These are phyloP conservation scores for Kazachstania martiniae DNA, from an alignment of 805 yeast species.

Conservation along the genomic window DNA sequence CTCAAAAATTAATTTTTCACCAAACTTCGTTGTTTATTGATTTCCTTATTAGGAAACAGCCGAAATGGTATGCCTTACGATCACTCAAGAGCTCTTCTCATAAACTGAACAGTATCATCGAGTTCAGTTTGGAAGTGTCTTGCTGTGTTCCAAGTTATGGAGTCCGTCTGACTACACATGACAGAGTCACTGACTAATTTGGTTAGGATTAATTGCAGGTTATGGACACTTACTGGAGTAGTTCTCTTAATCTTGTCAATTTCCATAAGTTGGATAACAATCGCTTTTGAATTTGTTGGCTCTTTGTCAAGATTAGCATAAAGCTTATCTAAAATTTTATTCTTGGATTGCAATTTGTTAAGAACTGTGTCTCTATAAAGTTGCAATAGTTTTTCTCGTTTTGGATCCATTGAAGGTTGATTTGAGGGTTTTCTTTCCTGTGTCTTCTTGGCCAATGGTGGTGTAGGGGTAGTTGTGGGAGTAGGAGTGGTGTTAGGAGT, in stretches of 20 bases:
- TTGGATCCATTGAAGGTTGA: constrained; percentile 17
- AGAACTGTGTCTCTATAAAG: constrained; percentile 25
- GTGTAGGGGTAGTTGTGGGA: neutral
- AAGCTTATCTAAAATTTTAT: constrained; percentile 13
- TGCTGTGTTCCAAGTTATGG: constrained; percentile 17
- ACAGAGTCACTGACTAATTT: constrained; percentile 22
- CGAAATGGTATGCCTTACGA: neutral
- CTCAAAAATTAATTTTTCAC: neutral
- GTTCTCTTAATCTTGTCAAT: constrained; percentile 16
- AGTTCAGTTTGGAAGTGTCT: constrained; percentile 22
- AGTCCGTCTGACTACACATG: constrained; percentile 16
- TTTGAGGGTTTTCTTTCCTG: constrained; percentile 1
- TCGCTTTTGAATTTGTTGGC: constrained; percentile 1
- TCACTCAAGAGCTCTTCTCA: constrained; percentile 26
- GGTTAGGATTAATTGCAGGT: constrained; percentile 24
- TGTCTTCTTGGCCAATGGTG: neutral
- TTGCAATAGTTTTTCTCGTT: constrained; percentile 21
- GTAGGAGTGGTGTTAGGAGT: neutral
- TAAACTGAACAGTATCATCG: constrained; percentile 27
- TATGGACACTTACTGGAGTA: constrained; percentile 24
- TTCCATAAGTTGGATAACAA: constrained; percentile 9
- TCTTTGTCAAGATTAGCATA: constrained; percentile 7
- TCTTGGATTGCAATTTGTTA: constrained; percentile 23
- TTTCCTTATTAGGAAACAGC: neutral
- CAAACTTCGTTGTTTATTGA: neutral